Evolutionary conservation across 352 stramenopile genomes (phyloP).

Genomic region (Phytophthora gonapodyides): DNA sequence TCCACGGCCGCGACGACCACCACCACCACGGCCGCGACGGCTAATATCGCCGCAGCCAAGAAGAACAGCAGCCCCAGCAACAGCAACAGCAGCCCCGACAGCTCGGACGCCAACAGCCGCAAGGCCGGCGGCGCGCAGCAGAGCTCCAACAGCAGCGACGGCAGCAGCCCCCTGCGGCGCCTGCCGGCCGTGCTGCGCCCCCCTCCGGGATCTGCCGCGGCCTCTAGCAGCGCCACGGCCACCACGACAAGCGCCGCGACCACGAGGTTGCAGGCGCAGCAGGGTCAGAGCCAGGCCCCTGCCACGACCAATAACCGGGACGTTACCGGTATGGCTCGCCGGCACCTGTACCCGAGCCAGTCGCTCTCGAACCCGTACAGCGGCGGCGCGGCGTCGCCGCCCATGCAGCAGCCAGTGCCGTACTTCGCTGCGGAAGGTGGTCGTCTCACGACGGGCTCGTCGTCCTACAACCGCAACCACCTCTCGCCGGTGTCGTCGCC

Average conservation of each 20-base stretch:
- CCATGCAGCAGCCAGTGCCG: constrained; percentile 29
- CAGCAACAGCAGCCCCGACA: constrained; percentile 9
- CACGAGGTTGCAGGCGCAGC: constrained; percentile 13
- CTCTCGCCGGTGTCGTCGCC: constrained; percentile 37
- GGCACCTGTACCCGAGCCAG: constrained; percentile 19
- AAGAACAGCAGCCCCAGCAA: constrained; percentile 1
- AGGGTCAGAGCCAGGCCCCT: neutral
- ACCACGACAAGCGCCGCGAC: neutral
- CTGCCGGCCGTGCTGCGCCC: constrained; percentile 44
- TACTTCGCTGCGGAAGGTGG: constrained; percentile 26
- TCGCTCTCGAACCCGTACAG: constrained; percentile 16
- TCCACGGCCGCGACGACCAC: constrained; percentile 6
- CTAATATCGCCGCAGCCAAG: neutral
- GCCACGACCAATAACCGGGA: constrained; percentile 9
- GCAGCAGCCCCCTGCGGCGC: constrained; percentile 43
- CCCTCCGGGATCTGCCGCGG: neutral
- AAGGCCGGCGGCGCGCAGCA: constrained; percentile 8
- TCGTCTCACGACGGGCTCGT: constrained; percentile 27
- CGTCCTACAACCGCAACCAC: constrained; percentile 29
- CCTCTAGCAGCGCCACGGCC: constrained; percentile 4
- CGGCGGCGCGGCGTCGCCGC: constrained; percentile 8
- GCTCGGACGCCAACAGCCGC: neutral
- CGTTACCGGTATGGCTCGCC: constrained; percentile 18
- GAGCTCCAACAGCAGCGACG: constrained; percentile 23
- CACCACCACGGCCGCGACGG: neutral